Conservation (phyloP, 306 rosid species). For the Trichosanthes cucumerina region DNA sequence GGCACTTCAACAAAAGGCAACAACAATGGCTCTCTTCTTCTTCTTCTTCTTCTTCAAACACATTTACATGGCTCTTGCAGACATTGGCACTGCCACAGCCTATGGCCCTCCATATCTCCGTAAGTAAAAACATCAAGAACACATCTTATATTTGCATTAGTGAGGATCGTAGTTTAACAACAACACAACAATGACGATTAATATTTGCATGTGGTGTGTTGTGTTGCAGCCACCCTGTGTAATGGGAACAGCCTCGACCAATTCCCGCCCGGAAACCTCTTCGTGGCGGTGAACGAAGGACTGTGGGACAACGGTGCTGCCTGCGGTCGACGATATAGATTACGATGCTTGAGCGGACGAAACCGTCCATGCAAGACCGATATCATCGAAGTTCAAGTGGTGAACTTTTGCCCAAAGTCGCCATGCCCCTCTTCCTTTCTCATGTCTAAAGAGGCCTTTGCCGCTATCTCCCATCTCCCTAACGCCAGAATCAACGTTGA, state of each 20-base stretch:
- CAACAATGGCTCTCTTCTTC: background rate
- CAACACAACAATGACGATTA: background rate
- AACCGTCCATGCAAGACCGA: conserved; percentile 51
- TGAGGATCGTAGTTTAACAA: background rate
- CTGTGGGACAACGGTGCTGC: conserved; percentile 78
- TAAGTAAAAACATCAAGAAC: conserved; percentile 13
- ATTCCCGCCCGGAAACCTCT: conserved; percentile 38
- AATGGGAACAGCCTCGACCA: conserved; percentile 26
- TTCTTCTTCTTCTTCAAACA: background rate
- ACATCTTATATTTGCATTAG: background rate
- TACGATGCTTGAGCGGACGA: conserved; percentile 55
- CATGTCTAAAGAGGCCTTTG: conserved; percentile 42
- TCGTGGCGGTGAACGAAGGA: conserved; percentile 54
- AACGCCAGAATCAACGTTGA: conserved; percentile 43
- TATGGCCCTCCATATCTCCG: conserved; percentile 52
- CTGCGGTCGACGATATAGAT: conserved; percentile 57
- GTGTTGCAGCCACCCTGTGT: conserved; percentile 20
- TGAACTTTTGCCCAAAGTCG: conserved; percentile 32
- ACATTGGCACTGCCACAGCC: conserved; percentile 9
- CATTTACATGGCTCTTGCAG: background rate
- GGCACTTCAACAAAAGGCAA: background rate
- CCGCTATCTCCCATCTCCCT: conserved; percentile 34
- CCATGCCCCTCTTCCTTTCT: conserved; percentile 41
- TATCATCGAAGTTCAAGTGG: conserved; percentile 46
- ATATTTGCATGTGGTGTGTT: no score